These are phyloP conservation scores for Claviceps sp. DNA, from an alignment of 2,329 filamentous ascomycete genomes.

Conservation along the genomic window DNA sequence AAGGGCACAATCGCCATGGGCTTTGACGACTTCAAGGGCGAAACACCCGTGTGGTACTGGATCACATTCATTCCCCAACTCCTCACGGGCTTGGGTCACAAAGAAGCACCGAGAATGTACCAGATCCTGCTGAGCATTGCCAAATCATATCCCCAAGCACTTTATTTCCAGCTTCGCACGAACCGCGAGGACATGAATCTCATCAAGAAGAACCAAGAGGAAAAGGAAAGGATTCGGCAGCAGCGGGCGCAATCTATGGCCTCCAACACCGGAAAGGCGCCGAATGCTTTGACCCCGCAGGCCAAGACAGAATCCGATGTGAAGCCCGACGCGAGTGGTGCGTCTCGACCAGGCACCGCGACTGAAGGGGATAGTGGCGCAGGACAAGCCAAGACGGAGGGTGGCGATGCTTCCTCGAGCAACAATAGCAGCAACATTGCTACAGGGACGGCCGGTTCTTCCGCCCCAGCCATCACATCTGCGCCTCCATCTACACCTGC, in stretches of 20 bases:
- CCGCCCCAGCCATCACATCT: slow-evolving; percentile 15
- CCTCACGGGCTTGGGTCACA: slow-evolving; percentile 78
- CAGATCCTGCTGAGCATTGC: slow-evolving; percentile 84
- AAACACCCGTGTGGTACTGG: slow-evolving; percentile 98
- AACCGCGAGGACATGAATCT: slow-evolving; percentile 85
- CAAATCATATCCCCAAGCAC: slow-evolving; percentile 84
- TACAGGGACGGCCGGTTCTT: slow-evolving; percentile 9
- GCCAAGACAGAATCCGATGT: slow-evolving; percentile 36
- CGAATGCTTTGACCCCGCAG: slow-evolving; percentile 32
- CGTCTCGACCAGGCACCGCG: slow-evolving; percentile 37
- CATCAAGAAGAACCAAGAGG: slow-evolving; percentile 80
- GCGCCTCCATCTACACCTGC: slow-evolving; percentile 5
- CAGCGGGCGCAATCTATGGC: slow-evolving; percentile 33
- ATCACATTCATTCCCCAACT: slow-evolving; percentile 98
- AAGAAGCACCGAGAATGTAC: slow-evolving; percentile 78
- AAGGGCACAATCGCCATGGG: slow-evolving; percentile 71
- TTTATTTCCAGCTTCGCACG: slow-evolving; percentile 91
- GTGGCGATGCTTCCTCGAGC: slow-evolving; percentile 15
- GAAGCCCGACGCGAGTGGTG: slow-evolving; percentile 21
- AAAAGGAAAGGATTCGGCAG: slow-evolving; percentile 50
- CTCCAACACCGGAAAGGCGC: slow-evolving; percentile 25
- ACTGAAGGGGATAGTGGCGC: slow-evolving; percentile 30
- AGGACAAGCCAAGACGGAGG: slow-evolving; percentile 30
- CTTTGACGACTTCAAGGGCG: slow-evolving; percentile 94
- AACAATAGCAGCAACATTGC: slow-evolving; percentile 15